A percentile compares a stretch with the other conserved stretches of the same genome.
Evolutionary conservation across 768 basidiomycete species (phyloP).

Genomic region (Psilocybe azurescens): DNA sequence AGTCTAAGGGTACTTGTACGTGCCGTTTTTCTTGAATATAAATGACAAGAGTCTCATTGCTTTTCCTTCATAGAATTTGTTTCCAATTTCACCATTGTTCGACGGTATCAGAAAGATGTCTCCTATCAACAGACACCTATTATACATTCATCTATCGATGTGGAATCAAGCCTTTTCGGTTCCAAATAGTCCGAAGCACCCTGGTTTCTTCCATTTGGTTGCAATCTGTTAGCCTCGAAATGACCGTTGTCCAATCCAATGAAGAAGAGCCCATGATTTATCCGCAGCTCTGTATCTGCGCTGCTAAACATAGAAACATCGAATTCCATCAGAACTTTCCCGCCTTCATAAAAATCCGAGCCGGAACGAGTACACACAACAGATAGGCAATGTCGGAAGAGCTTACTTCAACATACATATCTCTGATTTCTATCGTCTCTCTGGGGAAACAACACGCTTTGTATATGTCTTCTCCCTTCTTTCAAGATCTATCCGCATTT

Average conservation of each 20-base stretch:
- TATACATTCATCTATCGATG: neutral
- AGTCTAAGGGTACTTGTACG: neutral
- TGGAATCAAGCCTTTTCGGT: neutral
- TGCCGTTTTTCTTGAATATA: neutral
- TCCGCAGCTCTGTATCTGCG: constrained; percentile 8
- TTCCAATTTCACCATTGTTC: neutral
- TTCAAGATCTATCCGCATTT: neutral
- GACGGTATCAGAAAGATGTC: neutral
- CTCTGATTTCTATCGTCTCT: neutral
- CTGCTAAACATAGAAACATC: constrained; percentile 1
- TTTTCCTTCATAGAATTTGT: neutral
- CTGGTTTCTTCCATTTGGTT: neutral
- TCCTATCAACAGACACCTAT: neutral
- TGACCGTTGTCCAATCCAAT: neutral
- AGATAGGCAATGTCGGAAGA: constrained; percentile 8
- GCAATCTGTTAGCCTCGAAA: constrained; percentile 2
- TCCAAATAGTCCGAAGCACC: constrained; percentile 6
- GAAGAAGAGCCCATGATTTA: neutral
- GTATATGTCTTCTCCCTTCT: neutral
- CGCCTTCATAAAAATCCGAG: constrained; percentile 4
- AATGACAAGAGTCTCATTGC: neutral
- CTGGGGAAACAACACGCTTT: neutral
- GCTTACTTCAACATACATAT: neutral
- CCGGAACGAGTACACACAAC: constrained; percentile 1
- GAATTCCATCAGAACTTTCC: constrained; percentile 11